Evolutionary conservation across 2,329 filamentous ascomycete species (phyloP).

Genomic region (Dactylellina drechsleri): DNA sequence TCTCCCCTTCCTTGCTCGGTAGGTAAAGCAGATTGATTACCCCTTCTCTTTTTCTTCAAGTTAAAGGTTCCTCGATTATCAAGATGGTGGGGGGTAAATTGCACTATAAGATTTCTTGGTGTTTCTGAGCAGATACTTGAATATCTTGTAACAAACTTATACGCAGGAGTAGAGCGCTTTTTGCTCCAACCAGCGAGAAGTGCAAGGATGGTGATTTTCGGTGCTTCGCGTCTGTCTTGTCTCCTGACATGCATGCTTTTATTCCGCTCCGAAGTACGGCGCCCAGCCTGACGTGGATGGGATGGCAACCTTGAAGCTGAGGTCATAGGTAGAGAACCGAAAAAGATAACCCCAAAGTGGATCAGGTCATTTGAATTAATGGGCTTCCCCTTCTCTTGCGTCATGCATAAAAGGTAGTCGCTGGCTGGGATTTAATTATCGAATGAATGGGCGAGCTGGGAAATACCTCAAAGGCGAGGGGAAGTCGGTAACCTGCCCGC

Average conservation of each 20-base stretch:
- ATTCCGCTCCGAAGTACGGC: constrained; percentile 12
- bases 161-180: constrained; percentile 1
- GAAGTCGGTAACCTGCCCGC: neutral
- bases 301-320: neutral
- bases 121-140: neutral
- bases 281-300: neutral
- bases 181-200: too few relatives aligned
- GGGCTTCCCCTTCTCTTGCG: constrained; percentile 22
- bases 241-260: constrained; percentile 14
- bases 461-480: constrained; percentile 48
- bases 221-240: constrained; percentile 14
- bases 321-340: neutral
- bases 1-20: neutral
- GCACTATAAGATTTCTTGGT: too few relatives aligned
- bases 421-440: neutral
- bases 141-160: constrained; percentile 1
- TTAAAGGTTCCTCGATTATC: neutral
- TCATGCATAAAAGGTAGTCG: constrained; percentile 32
- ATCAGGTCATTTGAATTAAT: neutral
- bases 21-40: neutral
- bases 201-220: constrained; percentile 13
- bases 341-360: neutral
- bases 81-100: neutral
- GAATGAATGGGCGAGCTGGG: constrained; percentile 2
- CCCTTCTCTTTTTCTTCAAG: neutral